phyloP scores from a whole-genome alignment of 139 green algal species.

The Chlamydomonas applanata region DNA sequence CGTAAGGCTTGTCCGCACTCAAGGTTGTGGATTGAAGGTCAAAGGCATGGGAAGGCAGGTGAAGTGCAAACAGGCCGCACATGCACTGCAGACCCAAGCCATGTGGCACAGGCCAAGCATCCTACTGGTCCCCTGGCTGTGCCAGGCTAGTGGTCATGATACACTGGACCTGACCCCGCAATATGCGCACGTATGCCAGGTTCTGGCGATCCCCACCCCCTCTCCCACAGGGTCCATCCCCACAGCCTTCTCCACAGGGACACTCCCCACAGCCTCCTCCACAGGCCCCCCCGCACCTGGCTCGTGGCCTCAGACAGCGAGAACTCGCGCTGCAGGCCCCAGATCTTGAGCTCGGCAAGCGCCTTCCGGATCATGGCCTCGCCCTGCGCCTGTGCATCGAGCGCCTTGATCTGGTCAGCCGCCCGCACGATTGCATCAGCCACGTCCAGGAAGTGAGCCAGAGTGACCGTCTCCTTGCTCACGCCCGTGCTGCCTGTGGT shows the following conservation, averaged over 20 bases:
- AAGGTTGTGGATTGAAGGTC: neutral
- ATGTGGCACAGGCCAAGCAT: no score
- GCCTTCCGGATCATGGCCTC: conserved; percentile 77
- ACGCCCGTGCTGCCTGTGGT: conserved; percentile 47
- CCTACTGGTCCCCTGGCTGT: no score
- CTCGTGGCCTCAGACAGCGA: conserved; percentile 31
- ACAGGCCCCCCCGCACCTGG: no score
- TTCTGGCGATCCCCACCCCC: neutral
- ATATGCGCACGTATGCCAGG: no score
- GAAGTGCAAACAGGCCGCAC: no score
- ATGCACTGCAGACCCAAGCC: no score
- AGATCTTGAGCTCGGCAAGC: conserved; percentile 77
- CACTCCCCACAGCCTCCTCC: neutral
- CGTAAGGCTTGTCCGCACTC: neutral
- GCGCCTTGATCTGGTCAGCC: conserved; percentile 58
- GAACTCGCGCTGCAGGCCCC: conserved; percentile 73
- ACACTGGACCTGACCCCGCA: no score
- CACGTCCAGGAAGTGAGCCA: conserved; percentile 71
- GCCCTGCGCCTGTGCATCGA: conserved; percentile 63
- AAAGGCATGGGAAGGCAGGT: neutral
- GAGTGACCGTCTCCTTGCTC: conserved; percentile 64
- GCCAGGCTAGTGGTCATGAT: no score
- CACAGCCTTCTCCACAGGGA: neutral
- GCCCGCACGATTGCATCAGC: conserved; percentile 46
- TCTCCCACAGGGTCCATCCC: neutral